These are phyloP conservation scores for Prinsepia uniflora DNA, from an alignment of 306 rosid genomes.

Conservation along the genomic window DNA sequence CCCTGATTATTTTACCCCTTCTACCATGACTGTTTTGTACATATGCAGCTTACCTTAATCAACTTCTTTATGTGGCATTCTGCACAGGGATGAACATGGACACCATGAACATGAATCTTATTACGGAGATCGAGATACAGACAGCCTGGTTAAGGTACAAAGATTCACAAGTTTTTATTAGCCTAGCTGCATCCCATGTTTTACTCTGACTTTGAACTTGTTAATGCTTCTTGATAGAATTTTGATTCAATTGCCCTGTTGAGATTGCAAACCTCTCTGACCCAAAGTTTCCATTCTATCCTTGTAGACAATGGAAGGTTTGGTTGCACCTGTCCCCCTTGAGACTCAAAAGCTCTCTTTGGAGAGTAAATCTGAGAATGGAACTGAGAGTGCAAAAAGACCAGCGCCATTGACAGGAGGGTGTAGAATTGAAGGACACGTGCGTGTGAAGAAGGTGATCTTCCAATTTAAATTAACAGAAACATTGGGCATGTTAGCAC, in stretches of 20 bases:
- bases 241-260: conserved; percentile 14
- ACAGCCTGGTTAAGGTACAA: conserved; percentile 77
- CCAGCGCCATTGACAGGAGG: conserved; percentile 94
- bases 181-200: conserved; percentile 19
- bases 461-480: conserved; percentile 5
- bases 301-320: conserved; percentile 66
- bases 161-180: conserved; percentile 17
- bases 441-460: conserved; percentile 87
- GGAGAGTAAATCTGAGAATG: conserved; percentile 56
- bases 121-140: conserved; percentile 93
- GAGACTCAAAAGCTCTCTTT: conserved; percentile 52
- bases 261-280: conserved; percentile 28
- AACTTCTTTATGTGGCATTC: conserved; percentile 18
- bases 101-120: conserved; percentile 97
- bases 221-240: conserved; percentile 6
- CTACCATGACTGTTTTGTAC: not conserved
- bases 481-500: not conserved
- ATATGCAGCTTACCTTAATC: not conserved
- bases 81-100: conserved; percentile 78
- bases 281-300: conserved; percentile 23
- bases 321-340: conserved; percentile 57
- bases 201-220: conserved; percentile 9
- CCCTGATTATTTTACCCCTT: not conserved
- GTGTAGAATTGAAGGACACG: conserved; percentile 85
- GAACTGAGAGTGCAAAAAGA: conserved; percentile 50